Conservation (phyloP, 768 basidiomycete genomes). For the Tulasnella sp. region DNA sequence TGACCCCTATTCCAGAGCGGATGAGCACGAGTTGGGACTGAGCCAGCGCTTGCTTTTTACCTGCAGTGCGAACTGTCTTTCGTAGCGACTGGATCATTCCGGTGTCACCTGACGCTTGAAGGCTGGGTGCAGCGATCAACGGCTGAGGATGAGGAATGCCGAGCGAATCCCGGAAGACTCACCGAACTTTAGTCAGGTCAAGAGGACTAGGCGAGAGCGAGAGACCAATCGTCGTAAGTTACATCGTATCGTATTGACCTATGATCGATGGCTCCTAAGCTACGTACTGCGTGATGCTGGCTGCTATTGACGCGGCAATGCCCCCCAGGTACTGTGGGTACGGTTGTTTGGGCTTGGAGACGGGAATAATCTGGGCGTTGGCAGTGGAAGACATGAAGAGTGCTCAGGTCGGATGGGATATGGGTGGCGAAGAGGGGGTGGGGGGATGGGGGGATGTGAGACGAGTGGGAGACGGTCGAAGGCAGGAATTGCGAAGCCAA, state of each 20-base stretch:
- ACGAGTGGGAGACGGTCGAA: neutral
- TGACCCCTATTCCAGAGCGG: constrained; percentile 22
- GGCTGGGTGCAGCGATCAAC: constrained; percentile 14
- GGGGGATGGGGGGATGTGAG: neutral
- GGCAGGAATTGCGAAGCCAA: neutral
- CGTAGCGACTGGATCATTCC: constrained; percentile 71
- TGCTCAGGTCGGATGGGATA: neutral
- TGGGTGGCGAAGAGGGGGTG: neutral
- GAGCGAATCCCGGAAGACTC: neutral
- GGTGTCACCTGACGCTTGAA: constrained; percentile 87
- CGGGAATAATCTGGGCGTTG: neutral
- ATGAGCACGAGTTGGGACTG: constrained; percentile 17
- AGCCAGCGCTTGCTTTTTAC: constrained; percentile 25
- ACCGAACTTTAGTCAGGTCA: constrained; percentile 80
- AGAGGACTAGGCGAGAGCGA: no score
- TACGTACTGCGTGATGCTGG: constrained; percentile 74
- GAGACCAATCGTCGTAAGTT: neutral
- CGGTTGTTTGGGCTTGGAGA: constrained; percentile 43
- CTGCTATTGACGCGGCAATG: constrained; percentile 75
- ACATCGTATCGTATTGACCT: no score
- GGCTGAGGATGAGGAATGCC: neutral
- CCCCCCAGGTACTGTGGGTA: constrained; percentile 85
- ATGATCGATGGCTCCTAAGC: neutral
- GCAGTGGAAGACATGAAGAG: constrained; percentile 9
- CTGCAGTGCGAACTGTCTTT: constrained; percentile 74